Conservation (phyloP, 176 grass and related monocot genomes). For the Eragrostis curvula region DNA sequence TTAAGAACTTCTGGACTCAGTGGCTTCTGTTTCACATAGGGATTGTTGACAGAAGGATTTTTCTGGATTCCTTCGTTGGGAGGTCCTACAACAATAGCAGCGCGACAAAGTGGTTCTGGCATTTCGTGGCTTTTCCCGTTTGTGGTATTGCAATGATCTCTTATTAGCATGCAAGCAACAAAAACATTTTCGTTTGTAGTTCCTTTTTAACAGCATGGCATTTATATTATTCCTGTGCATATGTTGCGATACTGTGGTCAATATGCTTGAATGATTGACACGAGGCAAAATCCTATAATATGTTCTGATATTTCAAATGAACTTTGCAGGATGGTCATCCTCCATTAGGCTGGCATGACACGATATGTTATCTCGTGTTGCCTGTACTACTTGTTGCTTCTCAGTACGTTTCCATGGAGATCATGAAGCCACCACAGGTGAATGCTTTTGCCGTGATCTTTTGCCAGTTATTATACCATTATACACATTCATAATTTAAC, state of each 20-base stretch:
- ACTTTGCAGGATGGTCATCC: conserved; percentile 91
- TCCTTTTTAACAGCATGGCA: background rate
- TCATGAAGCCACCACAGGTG: conserved; percentile 99
- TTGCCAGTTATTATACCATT: background rate
- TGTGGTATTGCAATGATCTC: conserved; percentile 73
- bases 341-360: conserved; percentile 91
- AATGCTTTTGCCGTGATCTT: conserved; percentile 13
- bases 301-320: conserved; percentile 19
- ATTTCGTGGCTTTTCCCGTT: conserved; percentile 99
- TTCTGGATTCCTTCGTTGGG: conserved; percentile 98
- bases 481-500: conserved; percentile 15
- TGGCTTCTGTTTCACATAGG: conserved; percentile 67
- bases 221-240: conserved; percentile 6
- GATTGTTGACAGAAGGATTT: conserved; percentile 94
- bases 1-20: conserved; percentile 31
- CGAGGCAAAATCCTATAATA: background rate
- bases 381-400: conserved; percentile 93
- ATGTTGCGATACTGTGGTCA: conserved; percentile 2
- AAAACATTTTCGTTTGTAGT: background rate
- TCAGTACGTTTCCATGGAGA: conserved; percentile 98
- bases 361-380: conserved; percentile 85
- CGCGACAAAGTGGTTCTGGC: conserved; percentile 89
- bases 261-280: conserved; percentile 8
- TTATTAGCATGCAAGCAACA: conserved; percentile 13
- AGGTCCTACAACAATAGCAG: conserved; percentile 95